Percentiles rank a stretch among this genome's conserved stretches.
Evolutionary conservation across 495 filamentous ascomycete species (phyloP).

Genomic region (Neurospora tetraspora): DNA sequence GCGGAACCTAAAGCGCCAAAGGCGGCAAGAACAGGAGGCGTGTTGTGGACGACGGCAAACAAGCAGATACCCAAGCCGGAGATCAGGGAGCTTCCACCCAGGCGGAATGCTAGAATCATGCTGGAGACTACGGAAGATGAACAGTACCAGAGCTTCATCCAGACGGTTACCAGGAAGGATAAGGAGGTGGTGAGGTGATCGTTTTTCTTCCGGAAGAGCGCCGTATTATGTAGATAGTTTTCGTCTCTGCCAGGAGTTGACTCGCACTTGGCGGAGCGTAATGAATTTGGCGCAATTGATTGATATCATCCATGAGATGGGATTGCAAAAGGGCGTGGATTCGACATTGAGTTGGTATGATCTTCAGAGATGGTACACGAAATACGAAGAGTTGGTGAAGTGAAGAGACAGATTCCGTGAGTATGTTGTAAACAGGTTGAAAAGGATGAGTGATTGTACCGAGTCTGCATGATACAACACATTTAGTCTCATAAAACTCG

Average conservation of each 20-base stretch:
- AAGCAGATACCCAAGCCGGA: slow-evolving; percentile 13
- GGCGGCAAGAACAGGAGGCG: slow-evolving; percentile 15
- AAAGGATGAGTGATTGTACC: too few species aligned
- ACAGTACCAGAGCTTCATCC: slow-evolving; percentile 39
- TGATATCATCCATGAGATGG: background rate
- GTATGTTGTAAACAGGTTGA: too few species aligned
- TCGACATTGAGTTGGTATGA: background rate
- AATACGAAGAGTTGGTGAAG: background rate
- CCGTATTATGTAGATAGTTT: background rate
- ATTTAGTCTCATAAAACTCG: background rate
- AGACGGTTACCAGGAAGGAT: slow-evolving; percentile 24
- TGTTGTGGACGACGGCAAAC: slow-evolving; percentile 34
- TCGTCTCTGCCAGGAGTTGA: background rate
- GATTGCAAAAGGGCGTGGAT: background rate
- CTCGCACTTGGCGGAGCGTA: background rate
- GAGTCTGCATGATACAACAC: too few species aligned
- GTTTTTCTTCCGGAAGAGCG: background rate
- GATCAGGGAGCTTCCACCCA: slow-evolving; percentile 16
- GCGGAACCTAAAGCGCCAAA: slow-evolving; percentile 1
- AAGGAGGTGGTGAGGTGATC: slow-evolving; percentile 2
- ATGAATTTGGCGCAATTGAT: background rate
- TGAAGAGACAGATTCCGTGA: background rate
- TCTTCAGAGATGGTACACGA: background rate
- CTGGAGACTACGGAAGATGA: slow-evolving; percentile 30
- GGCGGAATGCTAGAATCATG: slow-evolving; percentile 21